Conservation (phyloP, 1,139 yeast species). For the Yamadazyma buinensis region DNA sequence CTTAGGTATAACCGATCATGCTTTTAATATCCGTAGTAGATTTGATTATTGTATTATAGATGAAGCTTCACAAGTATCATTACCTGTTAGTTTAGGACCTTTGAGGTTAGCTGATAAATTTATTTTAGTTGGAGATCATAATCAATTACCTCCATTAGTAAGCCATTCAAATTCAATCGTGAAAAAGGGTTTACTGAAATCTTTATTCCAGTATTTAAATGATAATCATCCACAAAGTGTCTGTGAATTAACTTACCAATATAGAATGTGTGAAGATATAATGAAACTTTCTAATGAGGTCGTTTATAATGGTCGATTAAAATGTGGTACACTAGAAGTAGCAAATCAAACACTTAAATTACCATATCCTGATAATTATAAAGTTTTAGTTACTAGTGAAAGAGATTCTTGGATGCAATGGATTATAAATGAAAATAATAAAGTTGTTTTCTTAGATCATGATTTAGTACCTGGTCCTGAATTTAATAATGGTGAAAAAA, state of each 20-base stretch:
- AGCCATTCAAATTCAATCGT: conserved; percentile 54
- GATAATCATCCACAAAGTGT: conserved; percentile 70
- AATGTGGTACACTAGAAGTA: conserved; percentile 68
- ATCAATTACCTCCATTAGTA: conserved; percentile 85
- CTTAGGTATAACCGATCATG: conserved; percentile 66
- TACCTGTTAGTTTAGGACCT: conserved; percentile 91
- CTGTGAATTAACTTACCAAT: conserved; percentile 74
- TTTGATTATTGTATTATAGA: conserved; percentile 95
- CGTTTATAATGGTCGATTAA: conserved; percentile 69
- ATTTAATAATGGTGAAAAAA: conserved; percentile 52
- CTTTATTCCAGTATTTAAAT: conserved; percentile 71
- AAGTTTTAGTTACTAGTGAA: conserved; percentile 8
- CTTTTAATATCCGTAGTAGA: conserved; percentile 46
- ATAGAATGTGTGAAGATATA: conserved; percentile 88
- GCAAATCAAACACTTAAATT: conserved; percentile 53
- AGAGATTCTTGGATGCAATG: conserved; percentile 29
- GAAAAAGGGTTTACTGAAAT: conserved; percentile 64
- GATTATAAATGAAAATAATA: conserved; percentile 31
- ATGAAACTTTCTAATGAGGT: conserved; percentile 79
- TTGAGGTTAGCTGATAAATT: conserved; percentile 72
- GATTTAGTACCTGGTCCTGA: conserved; percentile 66
- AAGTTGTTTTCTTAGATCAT: conserved; percentile 76
- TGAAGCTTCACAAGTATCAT: conserved; percentile 92
- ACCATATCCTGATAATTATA: conserved; percentile 31
- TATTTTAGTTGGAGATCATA: conserved; percentile 91